Evolutionary conservation across 192 early-diverging fungal species (phyloP).

Genomic region (Backusella luteola): DNA sequence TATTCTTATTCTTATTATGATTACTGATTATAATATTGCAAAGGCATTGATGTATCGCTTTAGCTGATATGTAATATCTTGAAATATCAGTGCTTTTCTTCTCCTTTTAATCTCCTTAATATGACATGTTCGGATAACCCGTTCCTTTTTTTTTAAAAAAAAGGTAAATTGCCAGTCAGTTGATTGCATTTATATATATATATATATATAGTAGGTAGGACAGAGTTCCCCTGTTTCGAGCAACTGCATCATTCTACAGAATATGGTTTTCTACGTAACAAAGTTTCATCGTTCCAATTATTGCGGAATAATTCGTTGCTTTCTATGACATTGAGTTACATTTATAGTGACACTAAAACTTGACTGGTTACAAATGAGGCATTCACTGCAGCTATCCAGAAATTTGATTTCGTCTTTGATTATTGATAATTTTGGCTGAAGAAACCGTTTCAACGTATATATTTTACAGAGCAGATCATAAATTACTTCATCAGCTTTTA

Average conservation of each 20-base stretch:
- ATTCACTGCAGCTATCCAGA: not conserved
- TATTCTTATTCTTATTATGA: not conserved
- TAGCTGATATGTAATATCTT: not conserved
- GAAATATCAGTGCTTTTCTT: not conserved
- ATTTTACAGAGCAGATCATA: too few species aligned
- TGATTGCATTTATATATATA: too few species aligned
- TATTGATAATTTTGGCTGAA: not conserved
- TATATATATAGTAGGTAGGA: not conserved
- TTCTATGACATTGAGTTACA: not conserved
- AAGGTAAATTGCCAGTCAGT: not conserved
- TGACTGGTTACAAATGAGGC: not conserved
- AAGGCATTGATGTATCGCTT: not conserved
- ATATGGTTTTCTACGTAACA: not conserved
- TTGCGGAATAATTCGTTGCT: not conserved
- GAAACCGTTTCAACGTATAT: too few species aligned
- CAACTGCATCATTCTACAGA: not conserved
- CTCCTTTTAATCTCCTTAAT: not conserved
- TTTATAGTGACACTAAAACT: not conserved
- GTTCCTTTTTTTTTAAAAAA: not conserved
- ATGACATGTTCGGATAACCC: not conserved
- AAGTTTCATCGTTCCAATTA: not conserved
- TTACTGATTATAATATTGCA: not conserved
- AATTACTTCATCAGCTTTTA: not conserved
- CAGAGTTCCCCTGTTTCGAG: not conserved
- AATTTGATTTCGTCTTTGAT: too few species aligned